Base-by-base conservation (phyloP, 1,139 yeast species). In the Eremothecium cymbalariae region DNA sequence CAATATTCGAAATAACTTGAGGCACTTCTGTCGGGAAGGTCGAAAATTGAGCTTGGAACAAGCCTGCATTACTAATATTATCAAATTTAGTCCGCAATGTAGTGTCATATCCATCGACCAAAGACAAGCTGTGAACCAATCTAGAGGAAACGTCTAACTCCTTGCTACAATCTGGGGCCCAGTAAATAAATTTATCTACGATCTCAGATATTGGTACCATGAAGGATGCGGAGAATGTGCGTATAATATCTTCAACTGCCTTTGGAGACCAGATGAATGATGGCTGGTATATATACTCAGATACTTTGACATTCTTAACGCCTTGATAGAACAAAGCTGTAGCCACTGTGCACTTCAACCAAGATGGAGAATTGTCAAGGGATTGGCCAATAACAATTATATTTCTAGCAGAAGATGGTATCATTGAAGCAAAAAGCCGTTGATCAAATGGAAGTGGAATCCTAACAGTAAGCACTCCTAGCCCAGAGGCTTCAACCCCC, bases 361-460 rank as follows among this genome's bases (percentile, higher is more conserved):
- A 50, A 18, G 74, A 61, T 13, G 49, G 42, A 27, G 63, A 55
- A 25, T 62, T 61, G 37, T 60, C 57, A 32, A 56, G 48, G 18
- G 66, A 62, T 53, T 77, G 82, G 30, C 77, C 76, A 44, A 85
- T 65, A 16, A 84, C 79, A 35, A 82, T 75, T 38, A 86, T 64
- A 42, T 70, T 70, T 47, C 69, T 68, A 22, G 78, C 60, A 4
- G 81, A 58, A 3, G 60, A 41, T 16, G 95, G 93, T 34, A 88
- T 62, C 13, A 68, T 51, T 7, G 65, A 55, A 33, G 72, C 64
- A 55, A 86, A 83, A 46, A 72, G 73, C 26, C 65, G 66, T 28
- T 72, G 67, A 47, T 75, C 75, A 56, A 86, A 81, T 36, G 94
- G 90, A 37, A 80, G 64, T 39, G 94, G 93, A 34, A 84, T 73